These are phyloP conservation scores for Holtermannia corniformis DNA, from an alignment of 768 basidiomycete species.

Conservation along the genomic window DNA sequence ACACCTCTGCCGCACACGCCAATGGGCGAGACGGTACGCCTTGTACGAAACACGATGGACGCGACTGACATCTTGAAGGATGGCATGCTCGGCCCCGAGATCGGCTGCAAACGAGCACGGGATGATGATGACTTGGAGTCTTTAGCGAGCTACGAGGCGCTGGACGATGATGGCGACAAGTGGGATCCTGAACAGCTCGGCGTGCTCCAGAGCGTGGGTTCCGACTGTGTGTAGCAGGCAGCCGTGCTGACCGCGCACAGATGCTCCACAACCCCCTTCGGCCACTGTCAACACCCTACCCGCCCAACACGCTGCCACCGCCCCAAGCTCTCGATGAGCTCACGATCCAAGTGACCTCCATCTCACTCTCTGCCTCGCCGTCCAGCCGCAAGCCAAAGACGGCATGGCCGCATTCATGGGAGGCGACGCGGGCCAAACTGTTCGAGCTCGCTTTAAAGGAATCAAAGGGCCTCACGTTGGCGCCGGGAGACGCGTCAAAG, in stretches of 20 bases:
- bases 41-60: background rate
- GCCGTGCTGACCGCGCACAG: slow-evolving; percentile 4
- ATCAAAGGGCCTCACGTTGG: slow-evolving; percentile 17
- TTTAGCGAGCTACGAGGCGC: slow-evolving; percentile 24
- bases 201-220: background rate
- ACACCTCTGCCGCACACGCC: slow-evolving; percentile 29
- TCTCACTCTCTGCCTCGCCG: background rate
- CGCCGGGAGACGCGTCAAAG: slow-evolving; percentile 8
- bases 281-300: slow-evolving; percentile 30
- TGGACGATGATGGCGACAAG: slow-evolving; percentile 13
- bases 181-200: slow-evolving; percentile 4
- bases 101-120: slow-evolving; percentile 11
- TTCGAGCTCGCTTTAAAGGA: slow-evolving; percentile 30
- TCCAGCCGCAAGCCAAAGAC: background rate
- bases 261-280: slow-evolving; percentile 32
- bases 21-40: slow-evolving; percentile 11
- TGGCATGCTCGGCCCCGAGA: background rate
- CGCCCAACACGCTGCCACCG: slow-evolving; percentile 36
- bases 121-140: slow-evolving; percentile 13
- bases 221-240: background rate
- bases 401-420: slow-evolving; percentile 30
- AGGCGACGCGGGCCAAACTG: slow-evolving; percentile 28
- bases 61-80: background rate
- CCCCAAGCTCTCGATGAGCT: slow-evolving; percentile 34
- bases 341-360: slow-evolving; percentile 27